Evolutionary conservation across 2,329 filamentous ascomycete genomes (phyloP).

Genomic region (Camillea tinctor): DNA sequence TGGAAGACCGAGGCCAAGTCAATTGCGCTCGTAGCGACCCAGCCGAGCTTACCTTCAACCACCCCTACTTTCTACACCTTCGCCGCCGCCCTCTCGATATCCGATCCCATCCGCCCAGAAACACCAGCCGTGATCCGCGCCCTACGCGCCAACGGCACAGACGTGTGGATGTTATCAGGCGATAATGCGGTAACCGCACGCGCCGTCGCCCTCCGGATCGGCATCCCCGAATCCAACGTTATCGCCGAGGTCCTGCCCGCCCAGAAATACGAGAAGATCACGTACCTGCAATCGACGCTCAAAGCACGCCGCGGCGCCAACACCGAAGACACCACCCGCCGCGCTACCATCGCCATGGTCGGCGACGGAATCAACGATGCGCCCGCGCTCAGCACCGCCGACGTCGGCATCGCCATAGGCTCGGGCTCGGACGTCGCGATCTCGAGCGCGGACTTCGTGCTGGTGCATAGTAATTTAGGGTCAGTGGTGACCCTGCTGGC

Average conservation of each 20-base stretch:
- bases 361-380: constrained; percentile 90
- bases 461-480: constrained; percentile 69
- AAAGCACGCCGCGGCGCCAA: constrained; percentile 31
- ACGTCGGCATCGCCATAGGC: constrained; percentile 82
- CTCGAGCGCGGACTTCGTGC: constrained; percentile 76
- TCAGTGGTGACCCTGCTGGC: constrained; percentile 72
- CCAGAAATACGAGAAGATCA: constrained; percentile 74
- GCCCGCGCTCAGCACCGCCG: constrained; percentile 74
- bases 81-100: constrained; percentile 68
- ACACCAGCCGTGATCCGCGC: constrained; percentile 62
- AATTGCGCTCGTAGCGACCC: constrained; percentile 57
- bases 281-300: constrained; percentile 56
- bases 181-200: constrained; percentile 84
- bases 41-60: constrained; percentile 12
- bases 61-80: constrained; percentile 46
- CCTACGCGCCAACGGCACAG: constrained; percentile 63
- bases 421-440: constrained; percentile 83
- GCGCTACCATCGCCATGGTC: constrained; percentile 72
- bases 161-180: constrained; percentile 90
- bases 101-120: constrained; percentile 78
- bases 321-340: constrained; percentile 27
- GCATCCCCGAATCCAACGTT: constrained; percentile 71
- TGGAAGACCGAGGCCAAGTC: constrained; percentile 67
- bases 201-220: constrained; percentile 73
- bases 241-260: constrained; percentile 85